These are phyloP conservation scores for Termitomyces sp. DNA, from an alignment of 768 basidiomycete species.

Conservation along the genomic window DNA sequence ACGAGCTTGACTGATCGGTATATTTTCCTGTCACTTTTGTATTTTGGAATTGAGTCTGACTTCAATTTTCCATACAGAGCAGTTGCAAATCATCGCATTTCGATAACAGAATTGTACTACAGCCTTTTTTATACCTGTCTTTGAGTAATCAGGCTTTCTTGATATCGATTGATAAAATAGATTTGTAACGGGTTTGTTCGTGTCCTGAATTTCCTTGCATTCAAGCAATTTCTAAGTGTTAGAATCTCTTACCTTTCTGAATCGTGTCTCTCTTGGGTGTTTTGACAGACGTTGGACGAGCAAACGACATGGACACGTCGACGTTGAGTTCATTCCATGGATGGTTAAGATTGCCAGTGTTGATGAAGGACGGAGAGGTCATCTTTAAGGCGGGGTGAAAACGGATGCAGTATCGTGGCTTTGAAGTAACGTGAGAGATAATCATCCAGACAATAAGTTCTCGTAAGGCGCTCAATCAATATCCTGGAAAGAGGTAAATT, in stretches of 20 bases:
- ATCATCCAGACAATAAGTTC: too few species aligned
- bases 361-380: not conserved
- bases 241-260: too few species aligned
- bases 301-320: not conserved
- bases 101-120: not conserved
- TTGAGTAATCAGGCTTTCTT: not conserved
- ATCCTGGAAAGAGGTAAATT: too few species aligned
- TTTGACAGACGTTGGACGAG: not conserved
- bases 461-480: too few species aligned
- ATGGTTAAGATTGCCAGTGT: too few species aligned
- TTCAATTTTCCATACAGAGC: not conserved
- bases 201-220: not conserved
- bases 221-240: too few species aligned
- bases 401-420: too few species aligned
- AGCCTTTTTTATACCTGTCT: not conserved
- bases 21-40: too few species aligned
- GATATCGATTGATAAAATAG: not conserved
- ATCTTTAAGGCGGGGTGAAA: too few species aligned
- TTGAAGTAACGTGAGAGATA: too few species aligned
- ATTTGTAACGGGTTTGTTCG: not conserved
- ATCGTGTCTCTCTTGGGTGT: too few species aligned
- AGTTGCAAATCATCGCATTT: not conserved
- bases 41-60: not conserved
- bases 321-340: not conserved
- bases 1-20: slow-evolving; percentile 1